Conservation (phyloP, 148 eudicot genomes). For the Drosera capensis region DNA sequence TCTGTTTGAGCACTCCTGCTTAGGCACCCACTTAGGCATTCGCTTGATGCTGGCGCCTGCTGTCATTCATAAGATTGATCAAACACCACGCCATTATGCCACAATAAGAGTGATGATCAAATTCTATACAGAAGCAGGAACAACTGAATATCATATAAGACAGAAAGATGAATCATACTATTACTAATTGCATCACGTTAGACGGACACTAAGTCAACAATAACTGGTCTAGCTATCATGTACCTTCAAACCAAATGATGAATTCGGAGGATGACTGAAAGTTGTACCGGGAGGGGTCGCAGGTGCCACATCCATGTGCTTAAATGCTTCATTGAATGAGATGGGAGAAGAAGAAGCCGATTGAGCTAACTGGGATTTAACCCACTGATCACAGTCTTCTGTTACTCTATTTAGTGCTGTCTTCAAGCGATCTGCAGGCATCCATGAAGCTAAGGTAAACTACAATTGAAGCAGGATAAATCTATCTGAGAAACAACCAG, state of each 20-base stretch:
- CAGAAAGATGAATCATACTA: background rate
- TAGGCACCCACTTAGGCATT: too few species aligned
- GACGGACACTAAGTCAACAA: too few species aligned
- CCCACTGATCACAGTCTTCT: constrained; percentile 79
- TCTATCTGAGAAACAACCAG: constrained; percentile 1
- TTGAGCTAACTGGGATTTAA: constrained; percentile 32
- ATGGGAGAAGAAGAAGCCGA: constrained; percentile 34
- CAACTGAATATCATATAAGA: too few species aligned
- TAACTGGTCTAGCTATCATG: background rate
- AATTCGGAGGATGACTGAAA: constrained; percentile 11
- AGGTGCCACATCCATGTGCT: constrained; percentile 58
- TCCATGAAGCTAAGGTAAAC: too few species aligned
- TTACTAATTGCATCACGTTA: too few species aligned
- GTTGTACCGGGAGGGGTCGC: constrained; percentile 36
- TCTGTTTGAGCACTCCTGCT: too few species aligned
- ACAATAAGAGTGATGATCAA: too few species aligned
- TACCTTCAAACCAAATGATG: constrained; percentile 79
- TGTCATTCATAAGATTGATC: too few species aligned
- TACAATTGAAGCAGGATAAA: too few species aligned
- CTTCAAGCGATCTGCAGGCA: constrained; percentile 59
- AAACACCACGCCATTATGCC: too few species aligned
- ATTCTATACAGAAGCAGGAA: too few species aligned
- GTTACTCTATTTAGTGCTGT: constrained; percentile 53
- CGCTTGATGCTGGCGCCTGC: too few species aligned
- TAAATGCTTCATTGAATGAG: constrained; percentile 34